Conservation (phyloP, 345 rosid species). For the Aegle marmelos region DNA sequence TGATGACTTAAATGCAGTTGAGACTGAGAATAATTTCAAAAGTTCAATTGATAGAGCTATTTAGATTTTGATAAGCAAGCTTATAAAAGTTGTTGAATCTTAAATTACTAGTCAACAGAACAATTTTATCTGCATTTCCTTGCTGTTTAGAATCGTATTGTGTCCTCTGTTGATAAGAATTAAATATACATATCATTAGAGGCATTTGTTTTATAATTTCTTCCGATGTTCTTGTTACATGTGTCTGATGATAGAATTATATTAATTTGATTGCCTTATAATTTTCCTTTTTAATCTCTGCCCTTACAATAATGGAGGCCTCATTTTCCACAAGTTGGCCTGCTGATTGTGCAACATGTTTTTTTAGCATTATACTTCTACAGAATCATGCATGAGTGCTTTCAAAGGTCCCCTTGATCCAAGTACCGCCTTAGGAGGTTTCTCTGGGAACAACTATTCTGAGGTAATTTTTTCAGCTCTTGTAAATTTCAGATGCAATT, state of each 20-base stretch:
- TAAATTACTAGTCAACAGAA: not conserved
- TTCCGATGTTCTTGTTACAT: not conserved
- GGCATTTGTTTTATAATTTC: not conserved
- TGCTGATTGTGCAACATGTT: conserved; percentile 17
- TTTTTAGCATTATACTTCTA: conserved; percentile 81
- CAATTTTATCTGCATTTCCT: not conserved
- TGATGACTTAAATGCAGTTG: not conserved
- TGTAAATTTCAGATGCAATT: conserved; percentile 10
- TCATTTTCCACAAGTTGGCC: conserved; percentile 1
- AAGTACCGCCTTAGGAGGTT: conserved; percentile 91
- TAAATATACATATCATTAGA: not conserved
- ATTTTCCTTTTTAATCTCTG: not conserved
- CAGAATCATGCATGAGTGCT: conserved; percentile 84
- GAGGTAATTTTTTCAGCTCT: conserved; percentile 60
- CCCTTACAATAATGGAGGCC: not conserved
- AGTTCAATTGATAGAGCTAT: not conserved
- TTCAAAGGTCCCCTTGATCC: conserved; percentile 97
- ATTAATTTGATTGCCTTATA: not conserved
- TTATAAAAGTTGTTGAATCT: not conserved
- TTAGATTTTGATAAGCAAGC: not conserved
- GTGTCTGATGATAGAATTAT: not conserved
- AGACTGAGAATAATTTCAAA: not conserved
- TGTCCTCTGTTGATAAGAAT: not conserved
- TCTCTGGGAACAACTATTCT: conserved; percentile 73
- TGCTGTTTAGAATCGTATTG: not conserved